Evolutionary conservation across 2,329 filamentous ascomycete genomes (phyloP).

Genomic region (Aaosphaeria pasadenensis): DNA sequence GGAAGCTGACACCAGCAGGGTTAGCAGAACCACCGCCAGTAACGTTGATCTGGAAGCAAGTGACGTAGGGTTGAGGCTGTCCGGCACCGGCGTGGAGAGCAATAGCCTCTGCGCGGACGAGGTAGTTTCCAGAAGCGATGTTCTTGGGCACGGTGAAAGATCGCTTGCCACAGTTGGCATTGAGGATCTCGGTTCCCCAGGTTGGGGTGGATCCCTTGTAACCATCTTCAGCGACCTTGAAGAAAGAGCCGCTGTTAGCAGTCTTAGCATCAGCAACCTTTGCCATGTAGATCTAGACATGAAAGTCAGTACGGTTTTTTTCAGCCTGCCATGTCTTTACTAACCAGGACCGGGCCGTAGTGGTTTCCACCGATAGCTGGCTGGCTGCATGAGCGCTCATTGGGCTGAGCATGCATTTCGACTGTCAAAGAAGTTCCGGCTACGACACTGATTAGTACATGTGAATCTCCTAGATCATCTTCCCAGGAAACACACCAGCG

Average conservation of each 20-base stretch:
- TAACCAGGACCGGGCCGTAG: conserved; percentile 34
- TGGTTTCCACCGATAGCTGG: conserved; percentile 38
- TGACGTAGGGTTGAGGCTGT: conserved; percentile 32
- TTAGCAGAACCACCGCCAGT: conserved; percentile 31
- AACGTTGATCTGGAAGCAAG: conserved; percentile 39
- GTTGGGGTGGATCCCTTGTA: conserved; percentile 33
- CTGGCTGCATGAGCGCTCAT: conserved; percentile 26
- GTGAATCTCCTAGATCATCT: not conserved
- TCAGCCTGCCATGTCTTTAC: no score
- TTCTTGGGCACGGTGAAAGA: conserved; percentile 34
- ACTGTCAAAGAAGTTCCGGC: conserved; percentile 33
- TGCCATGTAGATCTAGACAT: conserved; percentile 27
- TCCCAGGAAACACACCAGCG: conserved; percentile 19
- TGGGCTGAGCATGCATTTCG: conserved; percentile 37
- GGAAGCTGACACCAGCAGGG: conserved; percentile 31
- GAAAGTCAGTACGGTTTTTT: no score
- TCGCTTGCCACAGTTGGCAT: conserved; percentile 37
- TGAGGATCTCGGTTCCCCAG: conserved; percentile 38
- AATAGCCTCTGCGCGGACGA: conserved; percentile 33
- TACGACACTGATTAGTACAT: conserved; percentile 3
- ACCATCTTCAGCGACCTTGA: conserved; percentile 38
- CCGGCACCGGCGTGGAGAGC: conserved; percentile 32
- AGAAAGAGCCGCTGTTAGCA: conserved; percentile 28
- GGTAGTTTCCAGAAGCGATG: conserved; percentile 30
- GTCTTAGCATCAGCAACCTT: conserved; percentile 35